These are phyloP conservation scores for Phytophthora colocasiae DNA, from an alignment of 352 stramenopile genomes.

Conservation along the genomic window DNA sequence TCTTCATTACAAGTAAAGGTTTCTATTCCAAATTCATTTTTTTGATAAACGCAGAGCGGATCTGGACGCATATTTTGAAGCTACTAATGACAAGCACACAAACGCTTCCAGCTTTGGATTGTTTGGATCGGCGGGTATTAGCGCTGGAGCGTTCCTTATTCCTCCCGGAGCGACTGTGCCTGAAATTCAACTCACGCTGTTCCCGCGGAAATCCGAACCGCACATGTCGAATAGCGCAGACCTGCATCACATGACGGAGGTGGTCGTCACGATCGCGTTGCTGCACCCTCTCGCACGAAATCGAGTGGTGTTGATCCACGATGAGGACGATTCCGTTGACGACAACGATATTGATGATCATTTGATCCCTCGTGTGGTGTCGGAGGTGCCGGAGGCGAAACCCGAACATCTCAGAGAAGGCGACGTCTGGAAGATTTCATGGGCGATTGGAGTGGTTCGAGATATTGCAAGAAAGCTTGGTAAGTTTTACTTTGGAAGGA, in stretches of 20 bases:
- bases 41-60: conserved; percentile 34
- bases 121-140: conserved; percentile 75
- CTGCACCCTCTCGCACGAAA: conserved; percentile 64
- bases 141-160: conserved; percentile 76
- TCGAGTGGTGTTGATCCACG: conserved; percentile 46
- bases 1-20: too few species aligned
- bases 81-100: conserved; percentile 25
- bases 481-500: conserved; percentile 19
- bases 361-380: conserved; percentile 52
- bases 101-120: conserved; percentile 58
- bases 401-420: conserved; percentile 56
- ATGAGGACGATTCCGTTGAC: conserved; percentile 42
- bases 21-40: too few species aligned
- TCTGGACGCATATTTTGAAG: conserved; percentile 57
- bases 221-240: conserved; percentile 61
- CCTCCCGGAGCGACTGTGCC: conserved; percentile 70
- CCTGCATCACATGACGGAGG: conserved; percentile 53
- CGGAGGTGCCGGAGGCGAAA: conserved; percentile 54
- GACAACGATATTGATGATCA: conserved; percentile 48
- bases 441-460: conserved; percentile 63
- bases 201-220: conserved; percentile 84
- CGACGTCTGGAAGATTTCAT: conserved; percentile 74
- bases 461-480: conserved; percentile 58
- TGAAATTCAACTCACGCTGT: conserved; percentile 92
- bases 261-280: conserved; percentile 88